Conservation (phyloP, 306 rosid genomes). For the Lupinus albus region DNA sequence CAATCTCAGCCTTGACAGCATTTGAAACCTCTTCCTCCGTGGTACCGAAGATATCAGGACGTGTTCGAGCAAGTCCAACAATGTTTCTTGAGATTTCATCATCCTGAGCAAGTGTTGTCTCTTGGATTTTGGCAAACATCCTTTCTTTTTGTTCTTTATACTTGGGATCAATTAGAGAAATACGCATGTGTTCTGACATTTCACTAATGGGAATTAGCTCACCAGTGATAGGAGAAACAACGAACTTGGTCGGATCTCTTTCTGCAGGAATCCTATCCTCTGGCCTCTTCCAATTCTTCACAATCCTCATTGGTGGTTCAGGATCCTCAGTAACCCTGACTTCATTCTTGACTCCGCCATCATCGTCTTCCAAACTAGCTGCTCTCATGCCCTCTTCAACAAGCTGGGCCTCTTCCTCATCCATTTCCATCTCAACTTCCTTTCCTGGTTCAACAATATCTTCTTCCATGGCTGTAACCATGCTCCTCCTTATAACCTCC, state of each 20-base stretch:
- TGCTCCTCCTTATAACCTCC: constrained; percentile 94
- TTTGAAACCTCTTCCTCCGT: constrained; percentile 97
- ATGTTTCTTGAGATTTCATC: constrained; percentile 87
- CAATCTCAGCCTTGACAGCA: constrained; percentile 97
- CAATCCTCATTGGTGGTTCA: constrained; percentile 93
- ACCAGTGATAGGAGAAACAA: constrained; percentile 89
- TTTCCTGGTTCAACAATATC: constrained; percentile 77
- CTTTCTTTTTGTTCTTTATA: constrained; percentile 95
- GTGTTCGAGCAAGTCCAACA: constrained; percentile 91
- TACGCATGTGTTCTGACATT: constrained; percentile 98
- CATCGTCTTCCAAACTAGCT: constrained; percentile 69
- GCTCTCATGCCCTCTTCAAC: constrained; percentile 92
- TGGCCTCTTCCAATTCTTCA: constrained; percentile 97
- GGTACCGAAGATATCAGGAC: constrained; percentile 98
- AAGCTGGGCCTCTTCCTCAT: constrained; percentile 92
- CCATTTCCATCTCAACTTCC: constrained; percentile 98
- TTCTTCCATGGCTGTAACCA: constrained; percentile 69
- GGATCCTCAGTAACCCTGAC: constrained; percentile 66
- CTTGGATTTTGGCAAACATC: constrained; percentile 97
- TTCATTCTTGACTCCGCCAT: constrained; percentile 63
- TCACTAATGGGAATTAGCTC: constrained; percentile 83
- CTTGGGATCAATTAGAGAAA: constrained; percentile 96
- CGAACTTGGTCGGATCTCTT: constrained; percentile 81
- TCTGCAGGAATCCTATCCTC: constrained; percentile 86
- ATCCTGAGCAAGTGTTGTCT: constrained; percentile 95